Evolutionary conservation across 2,329 filamentous ascomycete genomes (phyloP).

Genomic region (Fusarium udum): DNA sequence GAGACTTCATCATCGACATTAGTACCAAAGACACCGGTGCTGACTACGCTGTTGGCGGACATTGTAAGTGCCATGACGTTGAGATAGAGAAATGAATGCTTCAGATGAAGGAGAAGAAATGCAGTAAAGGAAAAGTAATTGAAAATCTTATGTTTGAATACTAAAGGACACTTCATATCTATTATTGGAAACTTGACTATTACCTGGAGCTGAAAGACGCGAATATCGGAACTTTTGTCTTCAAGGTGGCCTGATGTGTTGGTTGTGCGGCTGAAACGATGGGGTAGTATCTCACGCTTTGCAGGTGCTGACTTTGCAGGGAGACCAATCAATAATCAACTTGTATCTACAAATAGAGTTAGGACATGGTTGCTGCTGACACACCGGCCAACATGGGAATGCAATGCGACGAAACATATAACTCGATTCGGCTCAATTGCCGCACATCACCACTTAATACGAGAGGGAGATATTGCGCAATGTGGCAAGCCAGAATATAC

Average conservation of each 20-base stretch:
- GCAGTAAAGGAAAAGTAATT: neutral
- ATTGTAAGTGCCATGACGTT: neutral
- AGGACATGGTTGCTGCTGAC: neutral
- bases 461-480: accelerated
- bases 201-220: neutral
- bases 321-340: neutral
- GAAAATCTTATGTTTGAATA: accelerated
- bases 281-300: no score
- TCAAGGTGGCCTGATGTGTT: neutral
- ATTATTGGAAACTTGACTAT: accelerated
- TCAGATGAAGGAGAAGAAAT: neutral
- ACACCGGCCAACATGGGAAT: neutral
- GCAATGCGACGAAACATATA: neutral
- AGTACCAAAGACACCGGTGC: neutral
- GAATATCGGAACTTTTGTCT: accelerated
- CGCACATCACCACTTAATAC: neutral
- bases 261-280: neutral
- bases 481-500: accelerated
- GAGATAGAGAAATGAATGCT: neutral
- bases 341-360: neutral
- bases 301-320: neutral
- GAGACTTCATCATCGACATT: neutral
- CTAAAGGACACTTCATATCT: accelerated
- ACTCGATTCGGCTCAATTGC: neutral
- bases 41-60: accelerated